Evolutionary conservation across 2,329 filamentous ascomycete species (phyloP).

Genomic region (Ophiostoma angusticollis): DNA sequence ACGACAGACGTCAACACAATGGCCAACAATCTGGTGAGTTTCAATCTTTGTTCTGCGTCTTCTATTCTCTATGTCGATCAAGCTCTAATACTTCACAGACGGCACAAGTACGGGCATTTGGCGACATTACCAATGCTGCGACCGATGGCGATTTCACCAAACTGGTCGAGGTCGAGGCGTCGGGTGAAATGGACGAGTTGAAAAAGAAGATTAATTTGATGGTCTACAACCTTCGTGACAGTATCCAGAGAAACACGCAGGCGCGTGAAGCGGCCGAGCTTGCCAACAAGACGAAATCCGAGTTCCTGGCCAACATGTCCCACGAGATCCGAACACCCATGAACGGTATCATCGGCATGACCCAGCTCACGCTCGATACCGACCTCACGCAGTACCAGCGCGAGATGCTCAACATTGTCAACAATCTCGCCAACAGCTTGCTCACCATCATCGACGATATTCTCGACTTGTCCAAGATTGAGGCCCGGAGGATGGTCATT

Average conservation of each 20-base stretch:
- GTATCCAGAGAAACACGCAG: slow-evolving; percentile 91
- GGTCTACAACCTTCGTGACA: slow-evolving; percentile 90
- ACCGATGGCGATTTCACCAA: slow-evolving; percentile 97
- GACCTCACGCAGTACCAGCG: slow-evolving; percentile 89
- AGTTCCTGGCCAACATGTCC: slow-evolving; percentile 97
- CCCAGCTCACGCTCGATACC: slow-evolving; percentile 86
- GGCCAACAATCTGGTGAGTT: slow-evolving; percentile 50
- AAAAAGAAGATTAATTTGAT: slow-evolving; percentile 99
- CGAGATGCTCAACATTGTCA: slow-evolving; percentile 97
- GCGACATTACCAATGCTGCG: slow-evolving; percentile 94
- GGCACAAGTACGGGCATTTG: slow-evolving; percentile 93
- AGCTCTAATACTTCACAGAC: slow-evolving; percentile 48
- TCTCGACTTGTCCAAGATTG: slow-evolving; percentile 65
- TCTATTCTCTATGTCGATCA: background rate
- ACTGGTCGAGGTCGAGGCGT: slow-evolving; percentile 90
- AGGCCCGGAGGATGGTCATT: slow-evolving; percentile 95
- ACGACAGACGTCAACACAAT: slow-evolving; percentile 94
- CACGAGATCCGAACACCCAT: slow-evolving; percentile 96
- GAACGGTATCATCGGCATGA: slow-evolving; percentile 98
- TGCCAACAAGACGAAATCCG: slow-evolving; percentile 95
- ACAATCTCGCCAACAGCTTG: slow-evolving; percentile 88
- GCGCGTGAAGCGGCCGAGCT: slow-evolving; percentile 86
- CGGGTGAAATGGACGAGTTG: slow-evolving; percentile 96
- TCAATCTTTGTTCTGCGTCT: background rate
- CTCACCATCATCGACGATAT: slow-evolving; percentile 92